Conservation (phyloP, 345 rosid genomes). For the Pelargonium nanum region DNA sequence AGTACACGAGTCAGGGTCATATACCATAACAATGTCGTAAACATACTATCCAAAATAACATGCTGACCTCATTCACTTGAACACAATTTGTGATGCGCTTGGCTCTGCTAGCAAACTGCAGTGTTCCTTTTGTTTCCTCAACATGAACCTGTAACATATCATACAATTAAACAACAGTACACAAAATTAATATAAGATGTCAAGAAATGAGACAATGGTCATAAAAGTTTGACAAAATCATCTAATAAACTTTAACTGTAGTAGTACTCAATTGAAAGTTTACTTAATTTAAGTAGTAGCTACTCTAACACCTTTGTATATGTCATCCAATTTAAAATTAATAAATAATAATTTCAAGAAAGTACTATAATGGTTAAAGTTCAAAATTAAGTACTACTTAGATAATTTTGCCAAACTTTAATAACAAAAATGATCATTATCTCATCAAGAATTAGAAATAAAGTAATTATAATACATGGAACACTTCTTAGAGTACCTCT, state of each 20-base stretch:
- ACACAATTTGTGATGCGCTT: constrained; percentile 89
- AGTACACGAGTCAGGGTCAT: neutral
- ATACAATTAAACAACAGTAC: neutral
- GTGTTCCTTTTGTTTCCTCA: constrained; percentile 95
- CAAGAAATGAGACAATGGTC: too few species aligned
- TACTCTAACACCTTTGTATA: too few species aligned
- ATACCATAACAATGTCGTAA: constrained; percentile 1
- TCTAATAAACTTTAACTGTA: too few species aligned
- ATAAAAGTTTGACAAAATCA: too few species aligned
- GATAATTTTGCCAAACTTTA: too few species aligned
- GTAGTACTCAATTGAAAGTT: too few species aligned
- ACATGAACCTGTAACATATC: constrained; percentile 49
- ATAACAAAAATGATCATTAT: too few species aligned
- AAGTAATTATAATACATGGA: constrained; percentile 1
- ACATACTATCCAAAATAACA: constrained; percentile 2
- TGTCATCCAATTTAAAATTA: too few species aligned
- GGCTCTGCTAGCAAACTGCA: constrained; percentile 94
- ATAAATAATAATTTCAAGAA: too few species aligned
- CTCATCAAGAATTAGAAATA: neutral
- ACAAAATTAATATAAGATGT: neutral
- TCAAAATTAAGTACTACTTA: too few species aligned
- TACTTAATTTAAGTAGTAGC: too few species aligned
- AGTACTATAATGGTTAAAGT: too few species aligned
- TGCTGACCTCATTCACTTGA: constrained; percentile 84
- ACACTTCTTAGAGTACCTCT: constrained; percentile 43